These are phyloP conservation scores for Ganoderma resinaceum DNA, from an alignment of 1,284 basidiomycete species.

Conservation along the genomic window DNA sequence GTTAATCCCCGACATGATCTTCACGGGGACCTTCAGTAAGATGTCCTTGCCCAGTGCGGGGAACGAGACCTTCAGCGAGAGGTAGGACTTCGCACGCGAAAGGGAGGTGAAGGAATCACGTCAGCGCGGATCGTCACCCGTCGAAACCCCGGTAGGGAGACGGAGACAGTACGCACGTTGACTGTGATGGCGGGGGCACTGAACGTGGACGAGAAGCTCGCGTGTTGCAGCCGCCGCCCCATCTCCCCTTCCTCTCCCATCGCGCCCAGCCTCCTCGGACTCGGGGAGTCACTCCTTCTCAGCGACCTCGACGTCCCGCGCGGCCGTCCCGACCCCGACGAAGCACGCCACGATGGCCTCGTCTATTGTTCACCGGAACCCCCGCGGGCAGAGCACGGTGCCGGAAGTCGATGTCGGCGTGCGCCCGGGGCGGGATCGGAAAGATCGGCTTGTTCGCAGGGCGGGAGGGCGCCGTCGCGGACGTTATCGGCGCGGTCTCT, in stretches of 20 bases:
- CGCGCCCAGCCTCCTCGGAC: neutral
- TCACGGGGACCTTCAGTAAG: neutral
- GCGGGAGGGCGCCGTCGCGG: neutral
- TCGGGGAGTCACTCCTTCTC: neutral
- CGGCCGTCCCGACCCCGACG: neutral
- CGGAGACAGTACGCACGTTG: neutral
- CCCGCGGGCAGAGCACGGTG: neutral
- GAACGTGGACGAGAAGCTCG: neutral
- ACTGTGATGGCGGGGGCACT: neutral
- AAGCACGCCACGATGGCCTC: neutral
- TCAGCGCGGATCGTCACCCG: neutral
- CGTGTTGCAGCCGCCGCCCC: neutral
- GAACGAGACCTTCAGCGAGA: neutral
- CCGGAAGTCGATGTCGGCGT: neutral
- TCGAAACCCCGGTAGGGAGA: no score
- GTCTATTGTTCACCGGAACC: neutral
- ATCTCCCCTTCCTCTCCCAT: neutral
- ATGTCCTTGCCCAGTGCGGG: neutral
- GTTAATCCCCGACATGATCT: neutral
- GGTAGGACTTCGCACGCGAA: neutral
- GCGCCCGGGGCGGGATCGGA: neutral
- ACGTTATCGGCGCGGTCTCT: neutral
- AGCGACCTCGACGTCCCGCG: neutral
- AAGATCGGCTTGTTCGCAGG: neutral
- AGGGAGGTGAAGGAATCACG: no score